phyloP scores from a whole-genome alignment of 1,284 basidiomycete genomes.

The Peniophora sp. region DNA sequence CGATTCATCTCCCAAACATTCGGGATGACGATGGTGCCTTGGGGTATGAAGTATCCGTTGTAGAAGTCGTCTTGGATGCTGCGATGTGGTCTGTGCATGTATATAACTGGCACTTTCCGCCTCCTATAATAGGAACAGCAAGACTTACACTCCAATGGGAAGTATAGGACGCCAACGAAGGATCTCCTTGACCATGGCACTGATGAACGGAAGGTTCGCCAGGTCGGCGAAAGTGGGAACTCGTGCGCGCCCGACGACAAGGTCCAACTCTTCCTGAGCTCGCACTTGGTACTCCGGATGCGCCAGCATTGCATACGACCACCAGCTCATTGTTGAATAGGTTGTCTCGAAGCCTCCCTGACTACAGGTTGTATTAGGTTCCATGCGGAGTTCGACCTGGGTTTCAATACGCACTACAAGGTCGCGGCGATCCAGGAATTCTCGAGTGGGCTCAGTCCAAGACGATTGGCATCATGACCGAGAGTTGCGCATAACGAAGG shows the following conservation, averaged over 20 bases:
- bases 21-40: slow-evolving; percentile 14
- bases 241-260: slow-evolving; percentile 19
- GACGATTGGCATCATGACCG: slow-evolving; percentile 6
- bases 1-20: slow-evolving; percentile 15
- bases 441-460: slow-evolving; percentile 7
- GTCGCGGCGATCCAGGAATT: slow-evolving; percentile 10
- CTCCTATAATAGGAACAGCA: too few relatives aligned
- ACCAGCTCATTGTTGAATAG: slow-evolving; percentile 11
- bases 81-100: slow-evolving; percentile 9
- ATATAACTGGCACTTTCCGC: too few relatives aligned
- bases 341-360: slow-evolving; percentile 11
- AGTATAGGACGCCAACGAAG: slow-evolving; percentile 21
- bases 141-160: slow-evolving; percentile 7
- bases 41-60: slow-evolving; percentile 15
- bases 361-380: background rate
- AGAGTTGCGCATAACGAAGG: slow-evolving; percentile 10
- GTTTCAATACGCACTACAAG: slow-evolving; percentile 12
- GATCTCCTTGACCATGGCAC: slow-evolving; percentile 31
- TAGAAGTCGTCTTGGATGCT: slow-evolving; percentile 17
- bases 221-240: slow-evolving; percentile 35
- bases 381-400: background rate
- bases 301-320: slow-evolving; percentile 12
- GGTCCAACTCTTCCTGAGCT: slow-evolving; percentile 34
- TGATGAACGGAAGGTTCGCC: slow-evolving; percentile 28
- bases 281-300: slow-evolving; percentile 26